These are phyloP conservation scores for Macrolepiota fuliginosa DNA, from an alignment of 768 basidiomycete species.

Conservation along the genomic window DNA sequence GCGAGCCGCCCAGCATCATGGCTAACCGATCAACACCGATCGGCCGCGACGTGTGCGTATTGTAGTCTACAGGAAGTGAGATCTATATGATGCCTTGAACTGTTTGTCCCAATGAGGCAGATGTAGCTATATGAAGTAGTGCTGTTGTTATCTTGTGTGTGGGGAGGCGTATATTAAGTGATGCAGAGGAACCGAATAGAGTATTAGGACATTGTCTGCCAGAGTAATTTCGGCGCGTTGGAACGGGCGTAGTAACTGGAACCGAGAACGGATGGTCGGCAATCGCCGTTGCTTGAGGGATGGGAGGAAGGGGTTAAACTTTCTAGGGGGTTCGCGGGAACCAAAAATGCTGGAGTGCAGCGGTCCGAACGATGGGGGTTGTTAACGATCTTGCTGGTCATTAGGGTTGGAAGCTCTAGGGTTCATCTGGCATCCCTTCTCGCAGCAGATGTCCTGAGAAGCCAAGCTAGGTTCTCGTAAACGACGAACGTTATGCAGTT, in stretches of 20 bases:
- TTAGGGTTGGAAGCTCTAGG: background rate
- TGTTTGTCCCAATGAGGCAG: background rate
- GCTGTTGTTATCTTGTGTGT: background rate
- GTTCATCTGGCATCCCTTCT: slow-evolving; percentile 35
- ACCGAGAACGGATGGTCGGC: background rate
- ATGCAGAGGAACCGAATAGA: background rate
- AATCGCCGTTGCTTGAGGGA: background rate
- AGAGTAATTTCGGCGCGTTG: background rate
- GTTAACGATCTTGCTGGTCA: background rate
- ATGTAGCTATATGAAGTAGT: background rate
- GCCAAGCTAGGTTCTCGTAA: slow-evolving; percentile 90
- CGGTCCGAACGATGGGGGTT: background rate
- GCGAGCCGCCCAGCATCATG: background rate
- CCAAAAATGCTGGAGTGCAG: background rate
- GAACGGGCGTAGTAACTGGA: background rate
- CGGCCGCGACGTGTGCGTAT: background rate
- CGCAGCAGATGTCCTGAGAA: slow-evolving; percentile 66
- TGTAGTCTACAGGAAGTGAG: background rate
- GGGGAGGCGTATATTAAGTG: background rate
- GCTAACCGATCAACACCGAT: background rate
- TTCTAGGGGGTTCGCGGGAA: background rate
- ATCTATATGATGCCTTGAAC: background rate
- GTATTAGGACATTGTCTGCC: background rate
- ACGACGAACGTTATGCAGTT: slow-evolving; percentile 98
- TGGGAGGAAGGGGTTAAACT: background rate